Evolutionary conservation across 805 yeast genomes (phyloP), one percentile per base, ranked within the genome.

Genomic region (Hanseniaspora thailandica): DNA sequence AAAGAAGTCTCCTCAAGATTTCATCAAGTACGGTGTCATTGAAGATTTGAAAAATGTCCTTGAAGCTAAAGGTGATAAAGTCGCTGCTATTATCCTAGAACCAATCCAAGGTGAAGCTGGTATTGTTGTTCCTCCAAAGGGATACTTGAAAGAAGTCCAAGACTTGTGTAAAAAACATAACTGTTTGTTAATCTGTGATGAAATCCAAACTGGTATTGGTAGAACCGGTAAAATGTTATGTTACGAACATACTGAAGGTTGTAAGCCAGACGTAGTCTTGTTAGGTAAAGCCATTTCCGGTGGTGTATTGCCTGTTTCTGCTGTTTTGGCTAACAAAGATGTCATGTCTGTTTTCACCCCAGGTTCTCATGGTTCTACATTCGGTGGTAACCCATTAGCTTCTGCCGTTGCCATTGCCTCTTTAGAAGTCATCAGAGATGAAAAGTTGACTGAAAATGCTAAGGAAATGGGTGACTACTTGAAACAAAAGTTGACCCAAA

Each of bases 81-180:
- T 90, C 59, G 95, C 96, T 44, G 97, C 96, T 40, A 78, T 90
- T 59, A 71, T 90, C 58, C 78, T 90, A 61, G 97, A 90, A 71
- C 97, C 97, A 57, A 89, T 89, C 63, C 97, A 90, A 69, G 97
- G 97, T 67, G 97, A 90, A 69, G 97, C 97, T 33, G 97, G 97
- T 61, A 90, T 90, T 59, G 90, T 89, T 26, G 96, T 89, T 25
- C 97, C 97, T 52, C 93, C 93, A 59, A 71, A 66, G 47, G 94
- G 78, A 62, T 90, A 89, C 72, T 76, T 90, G 60, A 69, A 80
- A 51, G 71, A 74, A 61, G 96, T 89, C 31, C 77, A 78, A 59
- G 80, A 70, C 52, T 74, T 87, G 57, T 87, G 96, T 73, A 79
- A 78, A 62, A 71, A 87, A 69, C 75, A 89, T 76, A 88, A 90